These are phyloP conservation scores for Sugiyamaella chiloensis DNA, from an alignment of 805 yeast species.

Conservation along the genomic window DNA sequence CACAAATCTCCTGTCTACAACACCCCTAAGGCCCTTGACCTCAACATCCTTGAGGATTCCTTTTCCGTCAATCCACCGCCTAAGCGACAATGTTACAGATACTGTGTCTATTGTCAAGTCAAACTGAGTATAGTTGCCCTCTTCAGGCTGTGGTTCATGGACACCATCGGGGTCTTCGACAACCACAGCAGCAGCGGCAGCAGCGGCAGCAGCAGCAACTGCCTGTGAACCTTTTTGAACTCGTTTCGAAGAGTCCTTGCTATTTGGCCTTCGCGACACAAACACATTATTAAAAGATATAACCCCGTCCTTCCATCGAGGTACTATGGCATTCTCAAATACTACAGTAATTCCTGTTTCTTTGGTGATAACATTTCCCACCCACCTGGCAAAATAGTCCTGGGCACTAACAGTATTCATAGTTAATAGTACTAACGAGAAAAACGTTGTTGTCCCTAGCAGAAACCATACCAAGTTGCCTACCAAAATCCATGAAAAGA, in stretches of 20 bases:
- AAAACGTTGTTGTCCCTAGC: constrained; percentile 89
- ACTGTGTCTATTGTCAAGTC: constrained; percentile 87
- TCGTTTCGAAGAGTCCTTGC: constrained; percentile 32
- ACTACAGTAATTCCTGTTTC: constrained; percentile 80
- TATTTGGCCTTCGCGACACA: constrained; percentile 78
- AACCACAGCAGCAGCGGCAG: constrained; percentile 21
- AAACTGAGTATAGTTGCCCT: constrained; percentile 94
- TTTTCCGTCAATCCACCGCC: constrained; percentile 84
- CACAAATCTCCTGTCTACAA: constrained; percentile 87
- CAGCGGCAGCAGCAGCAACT: constrained; percentile 62
- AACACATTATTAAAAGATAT: constrained; percentile 81
- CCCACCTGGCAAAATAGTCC: constrained; percentile 74
- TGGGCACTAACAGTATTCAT: constrained; percentile 85
- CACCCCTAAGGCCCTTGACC: constrained; percentile 83
- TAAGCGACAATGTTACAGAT: constrained; percentile 72
- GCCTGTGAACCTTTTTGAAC: constrained; percentile 72
- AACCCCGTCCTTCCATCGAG: constrained; percentile 87
- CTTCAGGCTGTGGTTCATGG: constrained; percentile 44
- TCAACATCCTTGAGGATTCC: constrained; percentile 83
- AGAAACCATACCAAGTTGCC: constrained; percentile 79
- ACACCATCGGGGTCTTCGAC: constrained; percentile 1
- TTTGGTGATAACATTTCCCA: constrained; percentile 80
- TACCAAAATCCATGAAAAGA: constrained; percentile 87
- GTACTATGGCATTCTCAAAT: constrained; percentile 91
- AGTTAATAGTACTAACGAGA: constrained; percentile 71